These are phyloP conservation scores for Clarireedia hainanense DNA, from an alignment of 2,329 filamentous ascomycete species.

Conservation along the genomic window DNA sequence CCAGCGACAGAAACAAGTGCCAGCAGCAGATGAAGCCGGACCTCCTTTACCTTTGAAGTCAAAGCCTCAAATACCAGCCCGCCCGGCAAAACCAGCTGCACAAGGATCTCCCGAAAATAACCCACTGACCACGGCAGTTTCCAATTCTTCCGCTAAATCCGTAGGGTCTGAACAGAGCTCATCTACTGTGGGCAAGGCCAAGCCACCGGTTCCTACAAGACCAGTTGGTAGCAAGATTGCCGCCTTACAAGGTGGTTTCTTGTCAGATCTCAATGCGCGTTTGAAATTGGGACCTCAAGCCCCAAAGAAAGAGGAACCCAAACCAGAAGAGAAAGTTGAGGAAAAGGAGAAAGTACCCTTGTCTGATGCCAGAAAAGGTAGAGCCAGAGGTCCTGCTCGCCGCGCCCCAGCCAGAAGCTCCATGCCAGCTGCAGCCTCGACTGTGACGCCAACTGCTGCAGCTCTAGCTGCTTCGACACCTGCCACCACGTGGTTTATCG, in stretches of 20 bases:
- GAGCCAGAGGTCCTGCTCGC: constrained; percentile 79
- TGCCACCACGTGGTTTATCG: constrained; percentile 34
- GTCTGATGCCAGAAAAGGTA: constrained; percentile 79
- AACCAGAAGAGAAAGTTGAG: constrained; percentile 45
- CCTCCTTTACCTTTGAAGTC: constrained; percentile 41
- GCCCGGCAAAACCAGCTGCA: constrained; percentile 50
- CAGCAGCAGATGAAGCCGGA: constrained; percentile 12
- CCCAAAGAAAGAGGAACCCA: constrained; percentile 64
- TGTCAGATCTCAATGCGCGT: constrained; percentile 87
- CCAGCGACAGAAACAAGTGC: constrained; percentile 9
- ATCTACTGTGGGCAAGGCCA: constrained; percentile 53
- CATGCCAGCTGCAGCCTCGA: constrained; percentile 15
- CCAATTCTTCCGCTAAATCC: constrained; percentile 27
- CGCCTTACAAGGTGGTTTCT: constrained; percentile 81
- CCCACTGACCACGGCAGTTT: constrained; percentile 20
- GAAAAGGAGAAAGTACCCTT: constrained; percentile 70
- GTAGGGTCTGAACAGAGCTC: constrained; percentile 34
- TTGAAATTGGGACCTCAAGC: constrained; percentile 78
- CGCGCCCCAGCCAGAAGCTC: constrained; percentile 51
- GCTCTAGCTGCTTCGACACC: constrained; percentile 26
- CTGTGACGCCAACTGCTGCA: constrained; percentile 9
- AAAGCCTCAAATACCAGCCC: constrained; percentile 53
- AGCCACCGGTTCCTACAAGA: constrained; percentile 73
- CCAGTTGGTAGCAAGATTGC: constrained; percentile 82
- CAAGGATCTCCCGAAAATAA: constrained; percentile 31